Conservation (phyloP, 2,329 filamentous ascomycete genomes). For the Teratosphaeria nubilosa region DNA sequence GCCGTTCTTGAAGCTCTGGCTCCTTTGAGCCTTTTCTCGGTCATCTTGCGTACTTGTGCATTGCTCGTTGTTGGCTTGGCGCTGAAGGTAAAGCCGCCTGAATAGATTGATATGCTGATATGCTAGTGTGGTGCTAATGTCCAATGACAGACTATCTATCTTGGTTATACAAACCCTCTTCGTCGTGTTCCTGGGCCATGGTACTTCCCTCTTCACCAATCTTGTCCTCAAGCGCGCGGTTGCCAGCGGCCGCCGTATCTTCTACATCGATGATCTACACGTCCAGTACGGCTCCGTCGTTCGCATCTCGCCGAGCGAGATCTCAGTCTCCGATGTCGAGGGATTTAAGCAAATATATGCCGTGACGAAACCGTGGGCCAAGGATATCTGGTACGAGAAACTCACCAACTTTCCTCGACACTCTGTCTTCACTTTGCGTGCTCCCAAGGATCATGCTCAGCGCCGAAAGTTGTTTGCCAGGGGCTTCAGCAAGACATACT, state of each 20-base stretch:
- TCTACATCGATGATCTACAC: slow-evolving; percentile 31
- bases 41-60: background rate
- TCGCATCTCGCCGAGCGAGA: slow-evolving; percentile 20
- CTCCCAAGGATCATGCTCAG: slow-evolving; percentile 26
- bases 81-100: background rate
- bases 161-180: slow-evolving; percentile 12
- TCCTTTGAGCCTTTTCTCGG: background rate
- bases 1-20: background rate
- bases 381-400: slow-evolving; percentile 20
- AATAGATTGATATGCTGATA: background rate
- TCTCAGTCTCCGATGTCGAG: slow-evolving; percentile 18
- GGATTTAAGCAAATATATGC: slow-evolving; percentile 23
- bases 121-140: background rate
- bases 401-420: slow-evolving; percentile 11
- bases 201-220: slow-evolving; percentile 14
- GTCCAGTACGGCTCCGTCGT: slow-evolving; percentile 22
- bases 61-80: background rate
- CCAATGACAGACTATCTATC: background rate
- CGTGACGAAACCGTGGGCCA: slow-evolving; percentile 18
- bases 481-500: slow-evolving; percentile 26
- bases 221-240: slow-evolving; percentile 28
- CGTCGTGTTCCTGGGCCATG: slow-evolving; percentile 21
- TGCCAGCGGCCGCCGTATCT: slow-evolving; percentile 28
- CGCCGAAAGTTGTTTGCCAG: slow-evolving; percentile 28
- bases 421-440: slow-evolving; percentile 30